Evolutionary conservation across 257 asterid genomes (phyloP).

Genomic region (Gentiana straminea): DNA sequence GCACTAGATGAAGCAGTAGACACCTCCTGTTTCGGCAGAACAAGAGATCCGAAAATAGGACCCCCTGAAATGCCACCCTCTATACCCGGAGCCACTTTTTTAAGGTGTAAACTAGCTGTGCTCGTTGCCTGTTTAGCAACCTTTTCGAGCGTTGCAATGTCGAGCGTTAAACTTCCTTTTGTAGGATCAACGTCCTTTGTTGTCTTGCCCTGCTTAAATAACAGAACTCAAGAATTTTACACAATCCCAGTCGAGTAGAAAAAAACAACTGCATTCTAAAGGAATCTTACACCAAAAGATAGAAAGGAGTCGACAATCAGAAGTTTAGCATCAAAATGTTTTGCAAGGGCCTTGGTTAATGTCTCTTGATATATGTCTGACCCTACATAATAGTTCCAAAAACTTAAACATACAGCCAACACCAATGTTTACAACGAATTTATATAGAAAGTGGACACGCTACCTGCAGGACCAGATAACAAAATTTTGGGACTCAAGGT

Average conservation of each 20-base stretch:
- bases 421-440: slow-evolving; percentile 3
- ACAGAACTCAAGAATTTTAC: neutral
- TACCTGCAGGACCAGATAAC: slow-evolving; percentile 88
- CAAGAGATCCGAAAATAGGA: slow-evolving; percentile 40
- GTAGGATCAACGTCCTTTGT: slow-evolving; percentile 49
- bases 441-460: slow-evolving; percentile 9
- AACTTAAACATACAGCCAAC: slow-evolving; percentile 6
- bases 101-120: slow-evolving; percentile 38
- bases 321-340: slow-evolving; percentile 47
- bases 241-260: slow-evolving; percentile 1
- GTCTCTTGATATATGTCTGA: slow-evolving; percentile 89
- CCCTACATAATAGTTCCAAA: slow-evolving; percentile 27
- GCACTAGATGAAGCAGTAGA: slow-evolving; percentile 69
- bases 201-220: slow-evolving; percentile 44
- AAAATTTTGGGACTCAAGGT: slow-evolving; percentile 68
- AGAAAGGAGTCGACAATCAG: slow-evolving; percentile 59
- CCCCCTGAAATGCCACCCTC: slow-evolving; percentile 66
- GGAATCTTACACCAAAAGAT: slow-evolving; percentile 62
- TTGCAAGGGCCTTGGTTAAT: slow-evolving; percentile 70
- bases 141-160: slow-evolving; percentile 32
- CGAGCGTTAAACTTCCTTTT: slow-evolving; percentile 62
- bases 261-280: slow-evolving; percentile 2
- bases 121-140: slow-evolving; percentile 50
- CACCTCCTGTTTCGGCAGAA: slow-evolving; percentile 74
- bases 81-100: slow-evolving; percentile 64